Base-by-base conservation (phyloP, 106 monocot species). In the Acorus calamus region DNA sequence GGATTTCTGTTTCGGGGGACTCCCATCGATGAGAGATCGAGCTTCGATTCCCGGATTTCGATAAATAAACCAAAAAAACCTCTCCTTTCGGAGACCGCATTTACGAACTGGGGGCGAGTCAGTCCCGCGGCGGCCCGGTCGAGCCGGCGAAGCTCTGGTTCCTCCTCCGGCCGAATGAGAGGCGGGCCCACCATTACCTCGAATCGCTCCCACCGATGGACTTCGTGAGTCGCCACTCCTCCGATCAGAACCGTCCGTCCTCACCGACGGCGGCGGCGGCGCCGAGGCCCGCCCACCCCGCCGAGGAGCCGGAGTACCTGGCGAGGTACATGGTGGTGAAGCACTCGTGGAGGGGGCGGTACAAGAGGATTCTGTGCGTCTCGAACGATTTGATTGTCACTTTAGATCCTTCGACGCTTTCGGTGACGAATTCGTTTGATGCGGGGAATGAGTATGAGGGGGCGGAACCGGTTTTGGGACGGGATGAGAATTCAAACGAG, bases 291-390 rank as follows among this genome's bases (percentile, higher is more conserved):
- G n/a, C 77, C 9, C 64, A 62, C 60, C 53, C 66, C 14, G 49
- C 80, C 42, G 96, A 96, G 76, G 96, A 96, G 70, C 91, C 80
- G 4, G 96, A 96, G 80, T 96, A 96, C 78, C 68, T 91, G 46
- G 77, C 84, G 14, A 76, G 96, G n/a, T 88, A 96, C 74, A 41
- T 88, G 42, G 87, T 91, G 9, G 80, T 84, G 48, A 96, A 96
- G 71, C 96, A 96, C 72, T 91, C 89, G n/a, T 96, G 96, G 96
- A 73, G 96, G 11, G 96, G 92, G 1, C 70, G 92, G 61, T 98
- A 98, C 74, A 92, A 83, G 79, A 67, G 98, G 65, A 92, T 98
- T 52, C 70, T 98, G 1, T 98, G 91, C 74, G 69, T 98, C 55
- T 81, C 91, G 10, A 60, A 42, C 44, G 67, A 87, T 52, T 57